These are phyloP conservation scores for Fusarium sp. DNA, from an alignment of 2,329 filamentous ascomycete species.

Conservation along the genomic window DNA sequence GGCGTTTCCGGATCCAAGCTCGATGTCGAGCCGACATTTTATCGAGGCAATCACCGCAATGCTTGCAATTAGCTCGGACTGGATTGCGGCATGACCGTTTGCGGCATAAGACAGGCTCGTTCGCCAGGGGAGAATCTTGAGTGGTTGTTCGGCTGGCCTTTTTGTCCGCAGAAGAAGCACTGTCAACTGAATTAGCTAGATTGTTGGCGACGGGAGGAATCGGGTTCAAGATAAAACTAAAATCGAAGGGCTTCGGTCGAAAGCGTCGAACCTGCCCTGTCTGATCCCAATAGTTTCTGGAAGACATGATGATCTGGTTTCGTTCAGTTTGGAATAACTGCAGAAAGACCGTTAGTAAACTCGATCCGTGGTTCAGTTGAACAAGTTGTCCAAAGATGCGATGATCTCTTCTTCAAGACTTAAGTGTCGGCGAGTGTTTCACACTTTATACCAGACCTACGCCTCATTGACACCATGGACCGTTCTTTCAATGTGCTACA, in stretches of 20 bases:
- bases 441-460: not conserved
- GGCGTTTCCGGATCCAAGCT: not conserved
- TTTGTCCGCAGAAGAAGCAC: not conserved
- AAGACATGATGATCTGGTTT: not conserved
- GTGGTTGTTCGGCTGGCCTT: not conserved
- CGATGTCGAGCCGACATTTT: accelerated
- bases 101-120: not conserved
- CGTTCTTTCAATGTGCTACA: too few relatives aligned
- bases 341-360: not conserved
- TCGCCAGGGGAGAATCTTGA: not conserved
- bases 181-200: not conserved
- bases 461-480: accelerated
- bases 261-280: not conserved
- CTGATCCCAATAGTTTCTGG: not conserved
- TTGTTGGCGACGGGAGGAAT: not conserved
- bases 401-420: not conserved
- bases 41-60: not conserved
- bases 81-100: not conserved
- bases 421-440: too few relatives aligned
- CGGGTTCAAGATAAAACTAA: not conserved
- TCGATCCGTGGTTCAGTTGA: too few relatives aligned
- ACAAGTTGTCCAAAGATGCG: not conserved
- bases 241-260: not conserved
- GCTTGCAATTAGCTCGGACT: not conserved
- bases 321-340: not conserved